Evolutionary conservation across 2,329 filamentous ascomycete genomes (phyloP), one percentile per base, ranked within the genome.

Genomic region (Simplicillium aogashimaense): DNA sequence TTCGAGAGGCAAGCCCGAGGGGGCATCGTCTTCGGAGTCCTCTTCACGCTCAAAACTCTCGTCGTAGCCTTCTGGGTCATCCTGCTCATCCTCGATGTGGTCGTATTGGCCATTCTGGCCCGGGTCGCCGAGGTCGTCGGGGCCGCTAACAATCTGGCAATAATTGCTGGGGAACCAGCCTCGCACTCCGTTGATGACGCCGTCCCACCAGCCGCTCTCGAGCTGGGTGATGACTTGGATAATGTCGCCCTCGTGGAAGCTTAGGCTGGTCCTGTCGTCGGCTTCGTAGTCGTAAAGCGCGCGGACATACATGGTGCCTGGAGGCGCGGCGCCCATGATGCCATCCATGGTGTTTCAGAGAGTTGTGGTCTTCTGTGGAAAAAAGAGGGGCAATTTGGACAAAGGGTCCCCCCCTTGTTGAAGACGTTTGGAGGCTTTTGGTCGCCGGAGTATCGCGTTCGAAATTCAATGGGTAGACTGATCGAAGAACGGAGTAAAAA

Each of bases 91-190:
- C 47, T 76, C 69, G 3, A 61, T 64, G 39, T 72, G 74, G 41
- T 76, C 69, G 40, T 72, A 60, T 38, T 68, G 70, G 35, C 59
- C 69, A 49, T 73, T 76, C 39, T 74, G 71, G 47, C 69, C 67
- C 12, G 72, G 66, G 40, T 86, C 80, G 33, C 76, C 72, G 25
- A 83, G 69, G 46, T 94, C 85, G 51, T 86, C 83, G 38, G 83
- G 75, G 51, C 79, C 81, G 44, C 79, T 76, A 52, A 97, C 83
- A 47, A 92, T 79, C 49, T 87, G 81, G 67, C 92, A 97, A 66
- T 98, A 98, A 63, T 98, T 98, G 71, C 90, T 97, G 30, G 92
- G 92, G 61, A 98, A 98, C 92, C 92, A 98, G 59, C 92, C 92
- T 58, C 92, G 82, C 51, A 95, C 85, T 43, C 89, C 87, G 55